A percentile compares a stretch with the other conserved stretches of the same genome.
Evolutionary conservation across 2,329 filamentous ascomycete genomes (phyloP).

Genomic region (Didymella pinodella): DNA sequence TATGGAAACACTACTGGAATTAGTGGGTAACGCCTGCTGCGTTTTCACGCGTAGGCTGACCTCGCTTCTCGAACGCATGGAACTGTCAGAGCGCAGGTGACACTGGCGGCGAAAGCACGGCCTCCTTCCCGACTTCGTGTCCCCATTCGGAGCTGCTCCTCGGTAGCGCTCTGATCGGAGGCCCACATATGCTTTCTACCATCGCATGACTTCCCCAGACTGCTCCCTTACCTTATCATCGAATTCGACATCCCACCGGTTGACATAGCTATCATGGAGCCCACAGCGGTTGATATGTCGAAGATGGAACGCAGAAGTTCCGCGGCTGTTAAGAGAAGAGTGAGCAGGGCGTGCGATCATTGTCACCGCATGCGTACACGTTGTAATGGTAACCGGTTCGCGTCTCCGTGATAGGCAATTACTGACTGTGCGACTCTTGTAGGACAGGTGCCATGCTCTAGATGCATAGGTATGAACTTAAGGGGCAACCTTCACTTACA

Average conservation of each 20-base stretch:
- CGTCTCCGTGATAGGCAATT: constrained; percentile 3
- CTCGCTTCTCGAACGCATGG: constrained; percentile 53
- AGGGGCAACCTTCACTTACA: neutral
- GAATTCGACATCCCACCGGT: constrained; percentile 23
- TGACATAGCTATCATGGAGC: constrained; percentile 37
- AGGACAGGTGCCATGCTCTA: constrained; percentile 83
- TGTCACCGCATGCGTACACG: constrained; percentile 95
- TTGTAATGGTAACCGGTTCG: constrained; percentile 68
- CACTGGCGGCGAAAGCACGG: constrained; percentile 35
- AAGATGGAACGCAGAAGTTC: constrained; percentile 51
- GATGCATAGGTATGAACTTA: constrained; percentile 84
- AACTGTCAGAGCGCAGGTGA: constrained; percentile 49
- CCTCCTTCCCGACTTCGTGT: constrained; percentile 40
- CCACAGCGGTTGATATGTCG: constrained; percentile 32
- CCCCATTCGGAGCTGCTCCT: constrained; percentile 38
- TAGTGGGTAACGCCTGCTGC: constrained; percentile 43
- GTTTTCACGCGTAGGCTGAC: constrained; percentile 43
- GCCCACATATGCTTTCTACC: constrained; percentile 48
- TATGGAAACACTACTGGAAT: constrained; percentile 31
- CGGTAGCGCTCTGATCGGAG: constrained; percentile 42
- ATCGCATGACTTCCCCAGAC: constrained; percentile 47
- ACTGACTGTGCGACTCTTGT: constrained; percentile 8
- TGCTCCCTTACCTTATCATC: constrained; percentile 25
- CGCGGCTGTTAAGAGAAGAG: constrained; percentile 79
- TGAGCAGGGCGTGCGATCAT: constrained; percentile 93